phyloP scores from a whole-genome alignment of 208 protist species.

The Trypanosoma boissoni region DNA sequence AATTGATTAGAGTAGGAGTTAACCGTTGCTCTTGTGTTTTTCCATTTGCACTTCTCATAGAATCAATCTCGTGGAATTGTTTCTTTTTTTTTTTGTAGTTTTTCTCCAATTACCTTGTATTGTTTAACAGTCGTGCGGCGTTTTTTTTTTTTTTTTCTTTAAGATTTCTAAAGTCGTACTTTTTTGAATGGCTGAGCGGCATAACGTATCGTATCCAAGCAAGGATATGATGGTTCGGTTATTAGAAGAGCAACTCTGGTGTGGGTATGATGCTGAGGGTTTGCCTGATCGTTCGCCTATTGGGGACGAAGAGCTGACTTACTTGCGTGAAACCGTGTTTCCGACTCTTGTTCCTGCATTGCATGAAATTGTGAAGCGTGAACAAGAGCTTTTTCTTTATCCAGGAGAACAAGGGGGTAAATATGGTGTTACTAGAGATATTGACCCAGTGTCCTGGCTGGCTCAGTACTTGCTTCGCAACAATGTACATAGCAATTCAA shows the following conservation, averaged over 20 bases:
- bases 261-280: conserved; percentile 29
- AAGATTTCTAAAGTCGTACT: too few species aligned
- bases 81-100: conserved; percentile 19
- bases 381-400: conserved; percentile 24
- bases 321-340: conserved; percentile 68
- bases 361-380: conserved; percentile 40
- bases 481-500: conserved; percentile 38
- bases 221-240: conserved; percentile 54
- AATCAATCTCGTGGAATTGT: conserved; percentile 2
- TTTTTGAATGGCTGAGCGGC: conserved; percentile 27
- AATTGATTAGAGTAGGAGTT: neutral
- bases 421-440: conserved; percentile 25
- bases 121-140: neutral
- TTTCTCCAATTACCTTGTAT: conserved; percentile 2
- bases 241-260: conserved; percentile 74
- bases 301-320: conserved; percentile 34
- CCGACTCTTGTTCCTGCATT: conserved; percentile 72
- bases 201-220: conserved; percentile 16
- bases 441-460: conserved; percentile 65
- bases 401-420: neutral
- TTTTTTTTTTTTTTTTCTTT: conserved; percentile 12
- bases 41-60: neutral
- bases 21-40: neutral
- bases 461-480: conserved; percentile 80
- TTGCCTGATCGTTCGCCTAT: conserved; percentile 8